These are phyloP conservation scores for Fusarium newnesense DNA, from an alignment of 2,329 filamentous ascomycete genomes.

Conservation along the genomic window DNA sequence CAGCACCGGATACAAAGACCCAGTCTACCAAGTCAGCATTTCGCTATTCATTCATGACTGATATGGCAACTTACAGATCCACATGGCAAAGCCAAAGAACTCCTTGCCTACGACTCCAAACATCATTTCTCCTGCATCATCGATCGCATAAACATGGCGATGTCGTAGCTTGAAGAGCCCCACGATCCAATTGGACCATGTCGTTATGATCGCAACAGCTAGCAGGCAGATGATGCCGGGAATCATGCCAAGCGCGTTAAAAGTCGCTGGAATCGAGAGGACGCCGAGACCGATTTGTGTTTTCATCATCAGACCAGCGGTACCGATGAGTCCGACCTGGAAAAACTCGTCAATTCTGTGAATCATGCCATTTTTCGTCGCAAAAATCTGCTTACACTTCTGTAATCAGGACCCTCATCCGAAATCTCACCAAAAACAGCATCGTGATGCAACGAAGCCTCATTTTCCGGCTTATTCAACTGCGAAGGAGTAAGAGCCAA, in stretches of 20 bases:
- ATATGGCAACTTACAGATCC: slow-evolving; percentile 45
- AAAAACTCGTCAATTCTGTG: slow-evolving; percentile 13
- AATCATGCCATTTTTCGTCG: neutral
- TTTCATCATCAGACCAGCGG: slow-evolving; percentile 58
- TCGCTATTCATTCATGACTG: accelerated
- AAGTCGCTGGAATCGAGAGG: slow-evolving; percentile 58
- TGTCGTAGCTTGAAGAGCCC: slow-evolving; percentile 63
- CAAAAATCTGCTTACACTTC: slow-evolving; percentile 36
- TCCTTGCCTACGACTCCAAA: slow-evolving; percentile 59
- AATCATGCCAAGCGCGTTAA: slow-evolving; percentile 58
- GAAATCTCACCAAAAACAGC: slow-evolving; percentile 46
- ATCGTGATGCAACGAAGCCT: slow-evolving; percentile 29
- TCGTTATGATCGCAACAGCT: slow-evolving; percentile 55
- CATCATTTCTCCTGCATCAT: slow-evolving; percentile 61
- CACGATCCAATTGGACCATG: slow-evolving; percentile 60
- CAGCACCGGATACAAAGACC: slow-evolving; percentile 33
- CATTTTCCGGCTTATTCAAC: neutral
- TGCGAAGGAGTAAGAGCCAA: neutral
- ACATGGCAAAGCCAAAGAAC: slow-evolving; percentile 51
- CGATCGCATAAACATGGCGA: slow-evolving; percentile 63
- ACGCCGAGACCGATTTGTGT: slow-evolving; percentile 58
- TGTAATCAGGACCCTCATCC: slow-evolving; percentile 46
- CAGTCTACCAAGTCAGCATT: slow-evolving; percentile 9
- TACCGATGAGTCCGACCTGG: slow-evolving; percentile 54
- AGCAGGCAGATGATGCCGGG: slow-evolving; percentile 58